Base-by-base conservation (phyloP, 768 basidiomycete species). In the Phylloporus sp. region DNA sequence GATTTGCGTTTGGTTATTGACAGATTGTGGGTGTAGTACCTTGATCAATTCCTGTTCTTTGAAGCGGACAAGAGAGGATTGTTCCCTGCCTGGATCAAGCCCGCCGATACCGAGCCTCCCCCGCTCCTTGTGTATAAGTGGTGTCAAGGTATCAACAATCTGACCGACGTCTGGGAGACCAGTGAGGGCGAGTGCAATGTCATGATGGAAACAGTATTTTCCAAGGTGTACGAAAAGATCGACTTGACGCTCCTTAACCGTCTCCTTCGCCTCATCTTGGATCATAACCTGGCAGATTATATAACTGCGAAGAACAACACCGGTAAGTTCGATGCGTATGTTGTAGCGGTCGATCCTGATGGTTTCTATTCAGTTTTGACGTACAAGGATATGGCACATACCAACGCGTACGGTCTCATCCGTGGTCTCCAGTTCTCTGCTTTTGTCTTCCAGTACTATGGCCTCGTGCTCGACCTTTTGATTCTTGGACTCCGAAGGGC, bases 221-320 rank as follows among this genome's bases (percentile, higher is more conserved):
- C 90, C 24, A 93, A 96, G 69, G 96, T 97, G 17, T 98, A 98
- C 66, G 96, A 98, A 77, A 98, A 99, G 80, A 88, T 99, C 55
- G 96, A 99, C 62, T 66, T 99, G 56, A 99, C 96, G 0, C 73
- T 98, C 32, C 80, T 99, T 59, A 96, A 98, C 67, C 90, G 95
- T 57, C 77, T 99, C 4, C 78, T 98, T 34, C 90, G 96, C 45
- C 81, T 98, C 29, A 97, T 99, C 60, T 78, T 98, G 55, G 96
- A 99, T 59, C 96, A 98, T 76, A 99, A 99, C 65, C 65, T 99
- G 73, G 96, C 96, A 18, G 95, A 98, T 61, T 99, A 99, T 66
- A 98, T 97, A 63, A 99, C 96, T 4, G 89, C 93, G 17, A 98
- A 98, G 81, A 98, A 98, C 73, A 98, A 98, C 67, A 93, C 90